Base-by-base conservation (phyloP, 2,329 filamentous ascomycete genomes). In the Botryotinia convoluta region DNA sequence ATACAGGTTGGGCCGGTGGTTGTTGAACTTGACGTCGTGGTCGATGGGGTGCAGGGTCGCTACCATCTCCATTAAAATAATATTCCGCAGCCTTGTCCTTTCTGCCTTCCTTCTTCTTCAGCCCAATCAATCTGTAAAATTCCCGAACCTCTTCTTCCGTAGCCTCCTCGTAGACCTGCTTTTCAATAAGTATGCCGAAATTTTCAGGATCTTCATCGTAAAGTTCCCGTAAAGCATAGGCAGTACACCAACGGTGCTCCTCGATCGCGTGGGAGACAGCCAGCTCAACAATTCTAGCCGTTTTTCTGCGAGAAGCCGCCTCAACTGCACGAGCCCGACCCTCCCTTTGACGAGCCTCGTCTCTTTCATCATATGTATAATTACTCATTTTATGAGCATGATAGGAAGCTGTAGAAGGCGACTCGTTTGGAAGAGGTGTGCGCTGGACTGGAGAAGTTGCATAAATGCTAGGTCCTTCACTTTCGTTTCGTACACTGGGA, bases 221-320 rank as follows among this genome's bases (percentile, higher is more conserved):
- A 74, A 90, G 83, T 22, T 84, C 86, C 71, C 88, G 85, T 74
- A 91, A 83, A 60, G 89, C 88, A 83, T 86, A 91, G 3, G 89
- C 89, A 14, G 89, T 91, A 71, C 88, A 87, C 79, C 88, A 90
- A 74, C 87, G 87, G 75, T 84, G 84, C 78, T 87, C 85, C 74
- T 84, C 82, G 67, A 91, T 80, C 8, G 89, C 89, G 78, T 89
- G 85, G 16, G 89, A 85, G 44, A 90, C 87, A n/a, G 88, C 88
- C 45, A 81, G 78, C 79, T 89, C 86, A 57, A 91, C 83, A 42
- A 89, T 85, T 78, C 83, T 85, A 77, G 87, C 87, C 14, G 59
- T 71, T 39, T 84, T 83, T n/a, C 73, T 71, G 18, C 77, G 76
- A 35, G 77, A 45, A 65, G 78, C 77, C 54, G 77, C 75, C 35